These are phyloP conservation scores for Prunus dulcis DNA, from an alignment of 306 rosid species.

Conservation along the genomic window DNA sequence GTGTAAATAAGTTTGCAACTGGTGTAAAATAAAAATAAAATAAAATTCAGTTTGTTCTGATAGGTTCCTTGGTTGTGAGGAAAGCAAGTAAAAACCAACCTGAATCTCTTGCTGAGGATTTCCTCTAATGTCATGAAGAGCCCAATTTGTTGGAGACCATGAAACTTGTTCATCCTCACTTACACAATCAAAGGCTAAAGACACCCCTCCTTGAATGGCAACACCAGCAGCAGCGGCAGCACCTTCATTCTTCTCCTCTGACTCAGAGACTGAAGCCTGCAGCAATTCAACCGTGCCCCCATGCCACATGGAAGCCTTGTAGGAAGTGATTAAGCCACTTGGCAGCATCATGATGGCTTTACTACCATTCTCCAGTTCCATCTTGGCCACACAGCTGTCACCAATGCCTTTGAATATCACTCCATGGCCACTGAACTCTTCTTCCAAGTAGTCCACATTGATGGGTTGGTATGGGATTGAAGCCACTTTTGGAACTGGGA, in stretches of 20 bases:
- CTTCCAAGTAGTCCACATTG: slow-evolving; percentile 60
- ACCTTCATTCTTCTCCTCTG: slow-evolving; percentile 42
- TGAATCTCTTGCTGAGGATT: slow-evolving; percentile 52
- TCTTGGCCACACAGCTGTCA: slow-evolving; percentile 50
- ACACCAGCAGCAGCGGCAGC: background rate
- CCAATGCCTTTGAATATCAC: slow-evolving; percentile 74
- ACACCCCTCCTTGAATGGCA: slow-evolving; percentile 66
- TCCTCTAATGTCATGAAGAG: slow-evolving; percentile 52
- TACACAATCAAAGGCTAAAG: slow-evolving; percentile 44
- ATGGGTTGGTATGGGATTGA: slow-evolving; percentile 57
- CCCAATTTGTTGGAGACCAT: slow-evolving; percentile 67
- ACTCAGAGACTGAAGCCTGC: slow-evolving; percentile 60
- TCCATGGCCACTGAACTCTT: slow-evolving; percentile 81
- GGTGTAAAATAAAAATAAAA: background rate
- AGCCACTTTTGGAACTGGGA: slow-evolving; percentile 44
- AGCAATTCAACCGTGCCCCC: slow-evolving; percentile 75
- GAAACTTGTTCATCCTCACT: slow-evolving; percentile 20
- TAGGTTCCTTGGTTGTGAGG: background rate
- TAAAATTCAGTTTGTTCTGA: background rate
- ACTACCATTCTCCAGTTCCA: slow-evolving; percentile 71
- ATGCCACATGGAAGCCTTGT: slow-evolving; percentile 89
- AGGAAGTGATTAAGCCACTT: slow-evolving; percentile 75
- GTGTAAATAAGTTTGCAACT: background rate
- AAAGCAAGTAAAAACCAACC: slow-evolving; percentile 32
- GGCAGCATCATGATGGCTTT: slow-evolving; percentile 64